phyloP scores from a whole-genome alignment of 208 protist genomes.

The Tritrichomonas musculus region DNA sequence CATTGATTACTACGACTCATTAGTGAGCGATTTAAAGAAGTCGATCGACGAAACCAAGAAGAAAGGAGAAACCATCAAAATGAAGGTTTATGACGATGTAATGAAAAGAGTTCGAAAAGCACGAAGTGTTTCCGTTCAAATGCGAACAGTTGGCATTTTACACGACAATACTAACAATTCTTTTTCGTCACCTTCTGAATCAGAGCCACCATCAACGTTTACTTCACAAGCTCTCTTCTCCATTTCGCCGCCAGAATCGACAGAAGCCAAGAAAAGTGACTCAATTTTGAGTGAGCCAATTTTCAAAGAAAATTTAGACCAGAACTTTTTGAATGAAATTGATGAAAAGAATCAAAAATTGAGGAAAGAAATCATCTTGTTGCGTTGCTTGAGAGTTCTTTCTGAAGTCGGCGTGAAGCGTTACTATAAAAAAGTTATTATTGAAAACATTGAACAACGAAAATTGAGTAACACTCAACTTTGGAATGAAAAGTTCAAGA shows the following conservation, averaged over 20 bases:
- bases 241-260: no score
- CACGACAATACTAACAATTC: no score
- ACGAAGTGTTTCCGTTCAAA: background rate
- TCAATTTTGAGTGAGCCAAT: no score
- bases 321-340: background rate
- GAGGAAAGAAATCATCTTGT: background rate
- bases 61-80: background rate
- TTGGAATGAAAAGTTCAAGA: background rate
- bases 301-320: no score
- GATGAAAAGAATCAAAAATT: background rate
- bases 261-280: no score
- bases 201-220: no score
- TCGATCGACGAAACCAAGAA: background rate
- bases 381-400: background rate
- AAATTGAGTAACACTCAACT: background rate
- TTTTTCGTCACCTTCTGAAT: no score
- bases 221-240: no score
- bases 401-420: background rate
- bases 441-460: background rate
- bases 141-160: background rate
- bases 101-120: background rate
- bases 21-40: background rate
- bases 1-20: background rate
- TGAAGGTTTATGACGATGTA: background rate
- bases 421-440: background rate